Percentiles rank a stretch among this genome's conserved stretches.
These are phyloP conservation scores for Pseudomicrostroma phylloplanum DNA, from an alignment of 1,284 basidiomycete species.

Conservation along the genomic window DNA sequence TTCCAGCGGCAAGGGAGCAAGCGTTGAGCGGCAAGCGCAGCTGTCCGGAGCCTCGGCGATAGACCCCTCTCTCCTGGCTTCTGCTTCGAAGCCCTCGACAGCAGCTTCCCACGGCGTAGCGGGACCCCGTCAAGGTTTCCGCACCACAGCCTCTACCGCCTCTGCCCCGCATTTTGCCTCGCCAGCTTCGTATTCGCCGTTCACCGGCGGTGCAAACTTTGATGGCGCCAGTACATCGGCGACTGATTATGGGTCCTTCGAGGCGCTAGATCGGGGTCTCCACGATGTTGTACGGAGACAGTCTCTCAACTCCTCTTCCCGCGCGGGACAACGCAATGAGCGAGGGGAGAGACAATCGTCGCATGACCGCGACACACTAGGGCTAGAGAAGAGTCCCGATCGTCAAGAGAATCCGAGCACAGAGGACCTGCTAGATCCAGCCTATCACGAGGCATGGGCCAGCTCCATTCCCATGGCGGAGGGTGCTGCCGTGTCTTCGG, in stretches of 20 bases:
- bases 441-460: slow-evolving; percentile 6
- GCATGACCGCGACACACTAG: no score
- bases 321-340: neutral
- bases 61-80: neutral
- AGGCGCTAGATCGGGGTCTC: neutral
- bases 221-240: no score
- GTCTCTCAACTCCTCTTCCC: neutral
- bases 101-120: neutral
- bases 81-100: neutral
- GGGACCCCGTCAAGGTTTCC: neutral
- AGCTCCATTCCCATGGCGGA: neutral
- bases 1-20: neutral
- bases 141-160: neutral
- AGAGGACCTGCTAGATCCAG: slow-evolving; percentile 3
- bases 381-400: no score
- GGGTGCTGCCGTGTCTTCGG: neutral
- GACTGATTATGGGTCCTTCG: neutral
- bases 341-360: no score
- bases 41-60: neutral
- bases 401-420: no score
- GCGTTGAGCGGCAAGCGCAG: neutral
- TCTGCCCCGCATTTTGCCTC: neutral
- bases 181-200: neutral
- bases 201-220: no score
- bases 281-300: neutral